Evolutionary conservation across 805 yeast species (phyloP).

Genomic region (Blastobotrys attinorum): DNA sequence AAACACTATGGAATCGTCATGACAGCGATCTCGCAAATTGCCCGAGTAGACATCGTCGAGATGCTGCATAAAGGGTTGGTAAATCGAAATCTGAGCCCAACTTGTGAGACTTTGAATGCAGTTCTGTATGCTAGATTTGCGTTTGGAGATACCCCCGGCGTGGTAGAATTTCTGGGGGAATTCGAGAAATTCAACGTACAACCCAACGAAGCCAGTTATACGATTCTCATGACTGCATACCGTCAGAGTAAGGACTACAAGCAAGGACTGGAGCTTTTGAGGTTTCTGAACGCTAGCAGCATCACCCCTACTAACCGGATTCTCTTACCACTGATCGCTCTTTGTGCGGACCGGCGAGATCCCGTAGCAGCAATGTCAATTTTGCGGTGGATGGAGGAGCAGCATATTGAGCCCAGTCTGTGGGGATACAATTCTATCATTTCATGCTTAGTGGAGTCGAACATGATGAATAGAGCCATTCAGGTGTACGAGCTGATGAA

Average conservation of each 20-base stretch:
- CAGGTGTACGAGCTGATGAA: conserved; percentile 23
- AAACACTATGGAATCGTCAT: conserved; percentile 55
- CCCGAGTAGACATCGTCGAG: conserved; percentile 42
- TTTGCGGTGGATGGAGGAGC: conserved; percentile 22
- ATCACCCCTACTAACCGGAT: conserved; percentile 19
- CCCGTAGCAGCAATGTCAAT: conserved; percentile 19
- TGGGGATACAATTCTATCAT: conserved; percentile 29
- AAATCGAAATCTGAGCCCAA: conserved; percentile 42
- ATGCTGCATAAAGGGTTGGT: conserved; percentile 41
- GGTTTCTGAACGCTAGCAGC: conserved; percentile 16
- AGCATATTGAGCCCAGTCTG: conserved; percentile 20
- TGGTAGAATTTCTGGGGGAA: conserved; percentile 30
- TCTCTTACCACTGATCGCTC: conserved; percentile 21
- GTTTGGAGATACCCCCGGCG: conserved; percentile 32
- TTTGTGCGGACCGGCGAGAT: conserved; percentile 25
- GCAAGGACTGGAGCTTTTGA: conserved; percentile 26
- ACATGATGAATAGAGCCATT: conserved; percentile 28
- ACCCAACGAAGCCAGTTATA: conserved; percentile 28
- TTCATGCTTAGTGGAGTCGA: conserved; percentile 23
- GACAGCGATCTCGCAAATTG: conserved; percentile 46
- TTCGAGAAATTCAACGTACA: conserved; percentile 27
- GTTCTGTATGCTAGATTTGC: conserved; percentile 37
- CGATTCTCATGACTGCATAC: conserved; percentile 30
- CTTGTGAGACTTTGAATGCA: conserved; percentile 36
- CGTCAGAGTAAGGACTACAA: conserved; percentile 32